Evolutionary conservation across 2,329 filamentous ascomycete genomes (phyloP).

Genomic region (Paraconiothyrium brasiliense): DNA sequence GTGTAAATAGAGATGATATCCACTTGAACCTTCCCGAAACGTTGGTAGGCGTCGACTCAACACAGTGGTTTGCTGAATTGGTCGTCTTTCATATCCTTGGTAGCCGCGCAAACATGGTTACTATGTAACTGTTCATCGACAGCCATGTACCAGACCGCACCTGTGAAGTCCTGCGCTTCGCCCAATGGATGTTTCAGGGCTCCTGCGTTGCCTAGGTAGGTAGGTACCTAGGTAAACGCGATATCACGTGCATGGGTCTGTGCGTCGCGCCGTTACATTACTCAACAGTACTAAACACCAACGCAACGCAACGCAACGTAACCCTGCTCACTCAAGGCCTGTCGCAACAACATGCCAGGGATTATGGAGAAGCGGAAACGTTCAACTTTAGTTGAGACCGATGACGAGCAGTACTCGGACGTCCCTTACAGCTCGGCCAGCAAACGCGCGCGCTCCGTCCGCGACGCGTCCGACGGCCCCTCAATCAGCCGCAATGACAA

Average conservation of each 20-base stretch:
- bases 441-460: conserved; percentile 44
- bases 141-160: not conserved
- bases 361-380: conserved; percentile 37
- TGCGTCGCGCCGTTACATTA: not conserved
- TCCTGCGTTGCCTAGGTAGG: not conserved
- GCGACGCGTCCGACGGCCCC: conserved; percentile 40
- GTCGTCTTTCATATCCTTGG: not conserved
- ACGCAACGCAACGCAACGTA: not conserved
- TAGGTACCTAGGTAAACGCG: not conserved
- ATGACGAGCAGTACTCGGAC: conserved; percentile 32
- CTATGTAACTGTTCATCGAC: not conserved
- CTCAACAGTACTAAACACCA: not conserved
- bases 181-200: not conserved
- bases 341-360: conserved; percentile 37
- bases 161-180: no score
- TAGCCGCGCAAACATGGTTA: not conserved
- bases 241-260: not conserved
- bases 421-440: conserved; percentile 32
- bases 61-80: no score
- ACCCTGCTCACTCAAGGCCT: not conserved
- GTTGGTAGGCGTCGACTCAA: not conserved
- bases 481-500: conserved; percentile 15
- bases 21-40: not conserved
- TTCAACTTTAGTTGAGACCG: conserved; percentile 26
- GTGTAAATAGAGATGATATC: conserved; percentile 13